A percentile compares a stretch with the other conserved stretches of the same genome.
Evolutionary conservation across 2,329 filamentous ascomycete genomes (phyloP).

Genomic region (Cytospora piceicola): DNA sequence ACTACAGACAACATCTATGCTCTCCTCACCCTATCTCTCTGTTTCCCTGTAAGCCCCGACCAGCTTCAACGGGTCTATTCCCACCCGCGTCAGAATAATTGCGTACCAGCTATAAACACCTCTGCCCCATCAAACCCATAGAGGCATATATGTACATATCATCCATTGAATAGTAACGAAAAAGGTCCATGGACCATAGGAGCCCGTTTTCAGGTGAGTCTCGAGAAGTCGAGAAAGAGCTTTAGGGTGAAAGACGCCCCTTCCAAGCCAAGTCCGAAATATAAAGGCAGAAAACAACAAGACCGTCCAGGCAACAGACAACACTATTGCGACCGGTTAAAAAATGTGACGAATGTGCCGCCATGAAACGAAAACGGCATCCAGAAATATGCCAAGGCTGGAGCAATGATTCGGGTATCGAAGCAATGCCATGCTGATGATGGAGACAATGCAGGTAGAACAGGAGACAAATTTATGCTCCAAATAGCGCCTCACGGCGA

Average conservation of each 20-base stretch:
- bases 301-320: conserved; percentile 13
- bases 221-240: conserved; percentile 2
- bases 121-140: conserved; percentile 9
- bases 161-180: conserved; percentile 23
- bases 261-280: background rate
- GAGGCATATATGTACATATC: conserved; percentile 26
- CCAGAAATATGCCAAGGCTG: conserved; percentile 4
- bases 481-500: background rate
- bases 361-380: background rate
- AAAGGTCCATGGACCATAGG: conserved; percentile 23
- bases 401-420: conserved; percentile 7
- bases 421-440: conserved; percentile 8
- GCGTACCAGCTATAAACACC: conserved; percentile 25
- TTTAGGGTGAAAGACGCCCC: conserved; percentile 1
- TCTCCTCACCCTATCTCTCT: conserved; percentile 6
- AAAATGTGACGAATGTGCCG: background rate
- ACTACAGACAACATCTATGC: conserved; percentile 29
- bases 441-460: background rate
- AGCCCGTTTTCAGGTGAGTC: conserved; percentile 14
- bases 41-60: background rate
- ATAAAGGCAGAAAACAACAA: conserved; percentile 9
- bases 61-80: background rate
- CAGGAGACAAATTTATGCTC: background rate
- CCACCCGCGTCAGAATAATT: conserved; percentile 11
- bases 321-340: background rate